These are phyloP conservation scores for Fusarium sp. DNA, from an alignment of 2,329 filamentous ascomycete genomes.

Conservation along the genomic window DNA sequence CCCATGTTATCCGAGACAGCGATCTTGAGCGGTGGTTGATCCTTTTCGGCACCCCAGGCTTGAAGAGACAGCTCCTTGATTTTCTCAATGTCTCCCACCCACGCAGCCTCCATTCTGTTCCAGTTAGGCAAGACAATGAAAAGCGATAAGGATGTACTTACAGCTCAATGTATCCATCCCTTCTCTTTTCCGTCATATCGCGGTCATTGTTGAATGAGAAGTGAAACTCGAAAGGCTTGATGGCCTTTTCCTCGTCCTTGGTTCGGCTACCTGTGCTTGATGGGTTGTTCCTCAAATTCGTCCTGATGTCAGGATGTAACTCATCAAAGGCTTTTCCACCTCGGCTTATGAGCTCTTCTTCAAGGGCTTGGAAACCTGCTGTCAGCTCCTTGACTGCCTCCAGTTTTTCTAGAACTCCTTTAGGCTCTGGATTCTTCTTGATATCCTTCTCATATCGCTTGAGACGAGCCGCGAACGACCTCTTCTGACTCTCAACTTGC, in stretches of 20 bases:
- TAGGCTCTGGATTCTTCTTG: slow-evolving; percentile 20
- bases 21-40: slow-evolving; percentile 70
- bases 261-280: neutral
- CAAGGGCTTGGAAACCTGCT: slow-evolving; percentile 20
- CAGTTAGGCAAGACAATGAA: slow-evolving; percentile 11
- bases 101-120: slow-evolving; percentile 74
- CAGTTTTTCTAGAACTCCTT: slow-evolving; percentile 59
- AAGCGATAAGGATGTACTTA: slow-evolving; percentile 50
- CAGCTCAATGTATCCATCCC: slow-evolving; percentile 70
- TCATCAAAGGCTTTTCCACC: slow-evolving; percentile 75
- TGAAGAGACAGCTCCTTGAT: slow-evolving; percentile 72
- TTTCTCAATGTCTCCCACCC: slow-evolving; percentile 71
- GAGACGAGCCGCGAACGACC: slow-evolving; percentile 47
- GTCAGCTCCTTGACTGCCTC: slow-evolving; percentile 55
- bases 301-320: slow-evolving; percentile 64
- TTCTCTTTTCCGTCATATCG: slow-evolving; percentile 64
- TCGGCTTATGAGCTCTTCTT: slow-evolving; percentile 59
- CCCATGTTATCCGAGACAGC: slow-evolving; percentile 61
- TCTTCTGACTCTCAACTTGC: slow-evolving; percentile 49
- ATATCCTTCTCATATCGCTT: slow-evolving; percentile 40
- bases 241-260: slow-evolving; percentile 21
- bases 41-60: slow-evolving; percentile 63
- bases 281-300: slow-evolving; percentile 13
- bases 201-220: slow-evolving; percentile 63
- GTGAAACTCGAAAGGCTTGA: slow-evolving; percentile 55